phyloP scores from a whole-genome alignment of 1,284 basidiomycete species.

The Pyrrhoderma lamaoense region DNA sequence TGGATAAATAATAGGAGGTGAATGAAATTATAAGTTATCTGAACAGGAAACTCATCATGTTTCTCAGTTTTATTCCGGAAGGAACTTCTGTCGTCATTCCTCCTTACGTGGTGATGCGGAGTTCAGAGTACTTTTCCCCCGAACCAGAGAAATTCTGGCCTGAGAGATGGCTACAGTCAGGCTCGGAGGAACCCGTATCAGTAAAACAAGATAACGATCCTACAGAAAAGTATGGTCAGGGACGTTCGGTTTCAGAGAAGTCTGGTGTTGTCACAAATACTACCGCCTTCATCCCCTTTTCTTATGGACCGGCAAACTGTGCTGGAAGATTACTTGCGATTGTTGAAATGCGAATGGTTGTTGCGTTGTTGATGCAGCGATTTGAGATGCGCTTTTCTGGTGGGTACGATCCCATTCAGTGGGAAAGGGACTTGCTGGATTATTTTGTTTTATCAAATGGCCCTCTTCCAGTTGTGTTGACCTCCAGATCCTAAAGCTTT shows the following conservation, averaged over 20 bases:
- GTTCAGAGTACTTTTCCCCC: slow-evolving; percentile 34
- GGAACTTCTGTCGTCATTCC: slow-evolving; percentile 42
- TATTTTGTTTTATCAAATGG: slow-evolving; percentile 26
- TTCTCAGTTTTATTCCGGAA: slow-evolving; percentile 39
- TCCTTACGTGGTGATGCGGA: slow-evolving; percentile 39
- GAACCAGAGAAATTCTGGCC: slow-evolving; percentile 35
- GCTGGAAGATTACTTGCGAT: slow-evolving; percentile 29
- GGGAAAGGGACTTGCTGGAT: slow-evolving; percentile 27
- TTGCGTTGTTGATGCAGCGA: slow-evolving; percentile 26
- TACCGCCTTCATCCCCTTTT: slow-evolving; percentile 33
- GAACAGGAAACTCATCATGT: not conserved
- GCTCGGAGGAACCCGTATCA: not conserved
- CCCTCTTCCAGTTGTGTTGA: slow-evolving; percentile 22
- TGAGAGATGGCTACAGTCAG: slow-evolving; percentile 32
- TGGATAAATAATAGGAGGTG: not conserved
- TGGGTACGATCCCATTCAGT: slow-evolving; percentile 24
- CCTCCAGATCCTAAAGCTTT: not conserved
- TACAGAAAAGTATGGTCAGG: not conserved
- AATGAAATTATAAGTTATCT: not conserved
- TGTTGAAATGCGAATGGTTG: slow-evolving; percentile 27
- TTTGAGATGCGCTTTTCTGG: slow-evolving; percentile 27
- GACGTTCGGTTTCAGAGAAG: not conserved
- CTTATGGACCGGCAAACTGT: slow-evolving; percentile 30
- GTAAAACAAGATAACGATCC: not conserved
- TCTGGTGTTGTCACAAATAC: slow-evolving; percentile 24